Percentiles rank a stretch among this genome's conserved stretches.
Evolutionary conservation across 208 protist genomes (phyloP).

Genomic region (Herpetomonas samuelpessoai): DNA sequence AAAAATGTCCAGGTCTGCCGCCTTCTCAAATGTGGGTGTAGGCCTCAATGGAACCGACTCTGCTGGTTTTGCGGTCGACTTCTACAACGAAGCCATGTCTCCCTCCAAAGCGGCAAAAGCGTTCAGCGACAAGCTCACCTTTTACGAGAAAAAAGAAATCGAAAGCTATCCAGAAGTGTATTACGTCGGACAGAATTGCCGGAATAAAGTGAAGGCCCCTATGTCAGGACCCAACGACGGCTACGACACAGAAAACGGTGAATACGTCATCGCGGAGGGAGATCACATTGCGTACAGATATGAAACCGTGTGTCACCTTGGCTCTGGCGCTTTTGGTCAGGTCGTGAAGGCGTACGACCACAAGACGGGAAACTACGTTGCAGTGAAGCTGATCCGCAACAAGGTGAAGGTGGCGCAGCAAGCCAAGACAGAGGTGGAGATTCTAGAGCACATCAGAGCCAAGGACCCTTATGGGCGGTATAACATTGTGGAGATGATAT

Average conservation of each 20-base stretch:
- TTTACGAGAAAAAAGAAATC: slow-evolving; percentile 73
- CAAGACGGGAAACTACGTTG: slow-evolving; percentile 31
- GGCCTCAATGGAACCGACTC: too few relatives aligned
- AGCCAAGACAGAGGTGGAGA: slow-evolving; percentile 74
- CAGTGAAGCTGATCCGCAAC: slow-evolving; percentile 85
- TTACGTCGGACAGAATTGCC: slow-evolving; percentile 68
- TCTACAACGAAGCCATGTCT: background rate
- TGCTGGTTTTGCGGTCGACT: too few relatives aligned
- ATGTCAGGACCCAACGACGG: slow-evolving; percentile 67
- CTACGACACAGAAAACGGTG: slow-evolving; percentile 93
- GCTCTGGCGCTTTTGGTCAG: slow-evolving; percentile 85
- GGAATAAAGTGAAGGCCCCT: slow-evolving; percentile 55
- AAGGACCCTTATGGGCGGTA: slow-evolving; percentile 59
- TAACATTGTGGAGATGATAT: slow-evolving; percentile 67
- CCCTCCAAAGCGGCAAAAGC: slow-evolving; percentile 11
- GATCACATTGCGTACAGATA: slow-evolving; percentile 95
- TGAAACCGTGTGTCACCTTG: slow-evolving; percentile 69
- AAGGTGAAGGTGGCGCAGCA: slow-evolving; percentile 58
- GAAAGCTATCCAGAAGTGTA: slow-evolving; percentile 39
- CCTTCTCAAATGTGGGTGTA: too few relatives aligned
- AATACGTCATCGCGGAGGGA: slow-evolving; percentile 85
- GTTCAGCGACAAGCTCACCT: slow-evolving; percentile 37
- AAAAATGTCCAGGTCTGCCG: background rate
- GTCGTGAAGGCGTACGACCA: slow-evolving; percentile 82
- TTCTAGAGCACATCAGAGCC: slow-evolving; percentile 67